Base-by-base conservation (phyloP, 108 stramenopile species). In the Thalassiosira profunda region DNA sequence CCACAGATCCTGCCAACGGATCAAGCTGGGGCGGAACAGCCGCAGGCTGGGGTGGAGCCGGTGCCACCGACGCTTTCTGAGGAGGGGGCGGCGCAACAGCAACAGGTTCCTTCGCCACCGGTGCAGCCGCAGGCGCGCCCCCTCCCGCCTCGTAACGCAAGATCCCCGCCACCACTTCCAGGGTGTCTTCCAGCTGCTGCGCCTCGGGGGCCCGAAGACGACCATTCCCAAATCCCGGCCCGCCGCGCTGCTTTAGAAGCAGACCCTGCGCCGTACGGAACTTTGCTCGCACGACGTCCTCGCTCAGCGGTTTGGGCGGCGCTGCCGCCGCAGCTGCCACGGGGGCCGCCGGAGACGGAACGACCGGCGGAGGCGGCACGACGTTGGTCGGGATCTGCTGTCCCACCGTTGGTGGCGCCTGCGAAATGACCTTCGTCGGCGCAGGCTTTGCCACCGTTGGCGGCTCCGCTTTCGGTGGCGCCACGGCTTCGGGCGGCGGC, bases 241-340 rank as follows among this genome's bases (percentile, higher is more conserved):
- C 93, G 14, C 93, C 93, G 44, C 93, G 89, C 24, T 94, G 93
- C 65, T 94, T 94, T 69, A 91, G 81, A 2, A 85, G 53, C 54
- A 94, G 53, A 25, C 93, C 93, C 86, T 89, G 88, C 12, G 86
- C 54, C 6, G 87, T 89, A 17, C 93, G 87, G 20, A 91, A 43
- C 23, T 82, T 75, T 24, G 58, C 49, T 12, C 79, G 68, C 52
- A 56, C 72, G 15, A 68, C 80, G 30, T 90, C 92, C 25, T 79
- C 63, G 28, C 57, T 67, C 62, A 63, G 3, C 34, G 46, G 46
- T 36, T 29, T 25, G 1, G 79, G 28, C 46, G 56, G 21, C 35
- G 54, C 61, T 63, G 67, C 67, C 14, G 29, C 31, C 18, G 37
- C 62, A 23, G 47, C 55, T 31, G 42, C 36, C 18, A 31, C 21